Evolutionary conservation across 2,329 filamentous ascomycete genomes (phyloP), one percentile per base, ranked within the genome.

Genomic region (Botrytis medusae): DNA sequence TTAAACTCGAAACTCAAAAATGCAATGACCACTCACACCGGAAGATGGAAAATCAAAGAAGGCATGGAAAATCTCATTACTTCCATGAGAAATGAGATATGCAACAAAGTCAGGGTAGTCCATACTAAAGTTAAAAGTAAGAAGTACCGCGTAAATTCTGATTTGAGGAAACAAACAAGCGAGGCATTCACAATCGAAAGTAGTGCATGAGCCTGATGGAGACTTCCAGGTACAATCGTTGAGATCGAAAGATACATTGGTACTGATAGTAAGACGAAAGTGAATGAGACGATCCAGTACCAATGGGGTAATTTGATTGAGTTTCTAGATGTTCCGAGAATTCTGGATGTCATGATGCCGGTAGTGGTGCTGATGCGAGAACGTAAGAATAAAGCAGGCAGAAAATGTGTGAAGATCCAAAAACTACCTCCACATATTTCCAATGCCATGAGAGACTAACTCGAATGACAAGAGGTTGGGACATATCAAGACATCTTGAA

Each of bases 81-180:
- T 68, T 68, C 46, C 46, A 68, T 68, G 4, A 16, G 37, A 57
- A 68, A 7, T 68, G 34, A 68, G 64, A 57, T 68, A 34, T 68
- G 46, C 46, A 68, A 68, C 64, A 54, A 54, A 54, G 4, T 42
- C n/a, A 40, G 20, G 34, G 14, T 29, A 16, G 16, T 68, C 37
- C 22, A 18, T 40, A 14, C 18, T 32, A 14, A 54, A 29, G 16
- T 7, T 22, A 20, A 12, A 54, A 54, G 6, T 48, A 29, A 34
- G 34, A 40, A 40, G 48, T 20, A 48, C 20, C 10, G 16, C 22
- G 8, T 22, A 10, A 29, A 40, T 68, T 57, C 32, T 34, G 46
- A 54, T 68, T 68, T 22, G 34, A 40, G 46, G 9, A 29, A 57
- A 68, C 25, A 16, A 51, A 67, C 12, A 37, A 37, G n/a, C 22